phyloP scores from a whole-genome alignment of 345 rosid genomes.

The Gossypium herbaceum region DNA sequence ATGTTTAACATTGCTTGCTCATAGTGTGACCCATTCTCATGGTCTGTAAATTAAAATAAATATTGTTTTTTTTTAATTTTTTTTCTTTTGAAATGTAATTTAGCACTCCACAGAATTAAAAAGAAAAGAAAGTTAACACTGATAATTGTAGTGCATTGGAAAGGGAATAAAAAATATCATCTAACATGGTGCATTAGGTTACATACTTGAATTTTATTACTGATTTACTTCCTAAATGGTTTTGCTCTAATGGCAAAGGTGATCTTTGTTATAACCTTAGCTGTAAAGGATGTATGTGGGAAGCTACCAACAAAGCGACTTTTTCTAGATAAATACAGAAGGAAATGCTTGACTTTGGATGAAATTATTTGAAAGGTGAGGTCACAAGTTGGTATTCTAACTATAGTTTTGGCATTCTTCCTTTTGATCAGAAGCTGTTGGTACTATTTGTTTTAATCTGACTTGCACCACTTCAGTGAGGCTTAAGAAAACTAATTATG shows the following conservation, averaged over 20 bases:
- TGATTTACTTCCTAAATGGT: not conserved
- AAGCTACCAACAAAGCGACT: too few species aligned
- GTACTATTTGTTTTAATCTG: not conserved
- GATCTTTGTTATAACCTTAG: slow-evolving; percentile 72
- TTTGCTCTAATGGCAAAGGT: slow-evolving; percentile 68
- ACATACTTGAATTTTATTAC: not conserved
- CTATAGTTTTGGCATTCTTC: too few species aligned
- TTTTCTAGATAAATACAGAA: slow-evolving; percentile 51
- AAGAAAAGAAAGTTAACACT: too few species aligned
- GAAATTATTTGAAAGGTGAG: slow-evolving; percentile 85
- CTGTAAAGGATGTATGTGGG: not conserved
- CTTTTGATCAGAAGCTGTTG: not conserved
- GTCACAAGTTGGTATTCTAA: too few species aligned
- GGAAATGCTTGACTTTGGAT: slow-evolving; percentile 84
- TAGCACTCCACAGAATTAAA: not conserved
- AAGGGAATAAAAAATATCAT: not conserved
- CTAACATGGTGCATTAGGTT: not conserved
- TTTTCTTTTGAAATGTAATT: not conserved
- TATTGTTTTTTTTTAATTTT: not conserved
- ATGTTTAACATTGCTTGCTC: not conserved
- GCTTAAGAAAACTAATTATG: too few species aligned
- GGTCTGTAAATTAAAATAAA: not conserved
- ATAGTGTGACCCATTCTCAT: not conserved
- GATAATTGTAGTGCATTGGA: not conserved
- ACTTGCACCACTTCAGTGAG: not conserved